Conservation (phyloP, 2,329 filamentous ascomycete species). For the Aureobasidium zeae region DNA sequence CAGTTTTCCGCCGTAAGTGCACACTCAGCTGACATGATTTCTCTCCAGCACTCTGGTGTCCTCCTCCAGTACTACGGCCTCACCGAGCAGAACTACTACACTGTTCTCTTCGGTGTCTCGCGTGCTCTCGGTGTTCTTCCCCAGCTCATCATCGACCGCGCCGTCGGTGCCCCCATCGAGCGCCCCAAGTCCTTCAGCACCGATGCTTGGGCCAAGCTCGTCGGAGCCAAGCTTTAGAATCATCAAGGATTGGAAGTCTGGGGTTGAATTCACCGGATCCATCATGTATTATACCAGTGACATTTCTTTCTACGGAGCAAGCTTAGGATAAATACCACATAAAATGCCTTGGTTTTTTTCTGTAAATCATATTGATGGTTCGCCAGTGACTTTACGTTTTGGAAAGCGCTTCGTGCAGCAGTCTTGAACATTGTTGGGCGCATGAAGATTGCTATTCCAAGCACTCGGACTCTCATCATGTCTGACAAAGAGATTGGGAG, state of each 20-base stretch:
- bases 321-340: slow-evolving; percentile 15
- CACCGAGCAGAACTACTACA: slow-evolving; percentile 99
- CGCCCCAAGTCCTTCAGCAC: slow-evolving; percentile 98
- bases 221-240: slow-evolving; percentile 75
- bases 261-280: slow-evolving; percentile 4
- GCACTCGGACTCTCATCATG: too few species aligned
- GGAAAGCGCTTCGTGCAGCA: too few species aligned
- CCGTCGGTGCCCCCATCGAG: slow-evolving; percentile 93
- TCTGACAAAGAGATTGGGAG: too few species aligned
- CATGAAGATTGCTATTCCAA: too few species aligned
- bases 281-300: slow-evolving; percentile 15
- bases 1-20: neutral
- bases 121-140: slow-evolving; percentile 96
- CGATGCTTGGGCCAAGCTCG: slow-evolving; percentile 89
- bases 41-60: slow-evolving; percentile 76
- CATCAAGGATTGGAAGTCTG: slow-evolving; percentile 1
- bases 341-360: slow-evolving; percentile 13
- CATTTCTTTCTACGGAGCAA: slow-evolving; percentile 15
- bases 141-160: slow-evolving; percentile 99
- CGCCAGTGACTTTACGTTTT: too few species aligned
- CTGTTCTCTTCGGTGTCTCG: slow-evolving; percentile 96
- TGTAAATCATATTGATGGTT: too few species aligned
- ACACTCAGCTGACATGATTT: slow-evolving; percentile 9
- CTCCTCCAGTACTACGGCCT: slow-evolving; percentile 99
- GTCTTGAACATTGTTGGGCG: too few species aligned